phyloP scores from a whole-genome alignment of 805 yeast species.

The Candida boidinii region DNA sequence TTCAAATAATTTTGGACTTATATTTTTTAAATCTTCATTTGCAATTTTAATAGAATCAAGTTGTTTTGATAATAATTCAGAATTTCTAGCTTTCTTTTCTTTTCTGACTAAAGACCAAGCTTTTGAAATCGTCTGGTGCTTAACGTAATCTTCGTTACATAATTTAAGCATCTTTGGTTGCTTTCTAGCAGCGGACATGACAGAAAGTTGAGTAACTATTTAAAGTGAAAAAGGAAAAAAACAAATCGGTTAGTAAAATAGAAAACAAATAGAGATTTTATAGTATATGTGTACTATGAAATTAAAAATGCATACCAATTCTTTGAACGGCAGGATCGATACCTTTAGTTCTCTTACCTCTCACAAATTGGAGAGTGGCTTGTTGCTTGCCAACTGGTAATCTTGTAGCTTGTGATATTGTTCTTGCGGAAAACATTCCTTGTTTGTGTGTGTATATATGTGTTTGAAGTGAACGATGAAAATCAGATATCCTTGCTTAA shows the following conservation, averaged over 20 bases:
- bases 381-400: too few relatives aligned
- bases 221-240: too few relatives aligned
- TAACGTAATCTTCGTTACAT: slow-evolving; percentile 71
- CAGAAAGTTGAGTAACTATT: slow-evolving; percentile 57
- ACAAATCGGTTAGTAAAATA: too few relatives aligned
- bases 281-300: slow-evolving; percentile 1
- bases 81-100: slow-evolving; percentile 35
- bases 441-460: too few relatives aligned
- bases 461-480: too few relatives aligned
- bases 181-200: slow-evolving; percentile 78
- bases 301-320: too few relatives aligned
- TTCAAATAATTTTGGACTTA: slow-evolving; percentile 47
- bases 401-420: too few relatives aligned
- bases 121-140: slow-evolving; percentile 71
- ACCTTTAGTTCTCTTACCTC: slow-evolving; percentile 22
- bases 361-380: slow-evolving; percentile 36
- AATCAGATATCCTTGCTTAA: background rate
- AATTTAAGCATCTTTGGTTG: slow-evolving; percentile 77
- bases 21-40: slow-evolving; percentile 52
- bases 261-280: too few relatives aligned
- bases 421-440: too few relatives aligned
- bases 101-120: slow-evolving; percentile 72
- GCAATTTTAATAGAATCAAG: slow-evolving; percentile 61
- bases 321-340: slow-evolving; percentile 22
- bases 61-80: slow-evolving; percentile 45